Evolutionary conservation across 2,329 filamentous ascomycete genomes (phyloP), one percentile per base, ranked within the genome.

Genomic region (Ophiostoma sp.): DNA sequence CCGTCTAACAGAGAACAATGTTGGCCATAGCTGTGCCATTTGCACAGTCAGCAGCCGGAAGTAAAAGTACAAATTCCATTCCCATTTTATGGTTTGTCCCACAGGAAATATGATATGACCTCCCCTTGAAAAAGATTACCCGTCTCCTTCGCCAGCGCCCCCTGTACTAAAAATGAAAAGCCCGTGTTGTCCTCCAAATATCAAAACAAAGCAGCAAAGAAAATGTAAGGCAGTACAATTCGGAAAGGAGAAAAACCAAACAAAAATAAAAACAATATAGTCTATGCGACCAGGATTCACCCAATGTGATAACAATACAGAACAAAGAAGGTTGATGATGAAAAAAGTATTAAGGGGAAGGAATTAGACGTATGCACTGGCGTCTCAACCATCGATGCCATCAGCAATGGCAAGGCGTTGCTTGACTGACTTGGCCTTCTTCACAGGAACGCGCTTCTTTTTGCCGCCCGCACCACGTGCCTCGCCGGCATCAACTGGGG

Each of bases 401-500:
- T 92, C 90, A 2, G 90, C 90, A 80, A 92, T 90, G 25, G 90
- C 89, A 71, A 92, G 85, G 73, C 90, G 84, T 79, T 92, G 90
- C 81, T 92, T 92, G 2, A 90, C 86, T 19, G 90, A 91, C 83
- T 92, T 92, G 73, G 90, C 89, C 80, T 88, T 88, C 81, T 91
- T 91, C 73, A 85, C 88, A 73, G 84, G 80, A 71, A 81, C 78
- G 72, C 82, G 79, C 79, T 84, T 83, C 80, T 90, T 87, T 84
- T 92, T 89, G 83, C 89, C 85, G 80, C 86, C 80, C 82, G 89
- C 85, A 79, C 86, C 80, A 72, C 82, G 80, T 55, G 82, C 79
- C 77, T 84, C 86, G 22, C 42, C 73, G 11, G 36, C 55, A 1
- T 73, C 89, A 12, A 92, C 87, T 0, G 94, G 95, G 0, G 96